phyloP scores from a whole-genome alignment of 2,329 filamentous ascomycete species.

The Phaeomoniella chlamydospora region DNA sequence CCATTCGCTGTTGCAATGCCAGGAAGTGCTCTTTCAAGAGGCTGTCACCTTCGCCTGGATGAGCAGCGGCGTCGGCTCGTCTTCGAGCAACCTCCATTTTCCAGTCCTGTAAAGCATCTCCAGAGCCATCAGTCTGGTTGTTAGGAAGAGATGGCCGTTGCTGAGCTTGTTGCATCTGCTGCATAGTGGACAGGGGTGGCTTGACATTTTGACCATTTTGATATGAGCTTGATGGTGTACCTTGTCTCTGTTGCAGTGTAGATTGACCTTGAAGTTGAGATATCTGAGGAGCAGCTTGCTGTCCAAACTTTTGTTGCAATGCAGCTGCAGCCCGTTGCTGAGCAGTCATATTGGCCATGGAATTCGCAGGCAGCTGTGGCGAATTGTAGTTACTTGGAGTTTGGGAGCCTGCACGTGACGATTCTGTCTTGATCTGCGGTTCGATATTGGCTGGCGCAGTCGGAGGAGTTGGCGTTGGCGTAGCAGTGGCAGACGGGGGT shows the following conservation, averaged over 20 bases:
- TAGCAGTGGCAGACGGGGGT: slow-evolving; percentile 21
- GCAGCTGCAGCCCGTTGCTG: slow-evolving; percentile 12
- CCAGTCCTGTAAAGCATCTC: slow-evolving; percentile 43
- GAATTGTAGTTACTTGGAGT: slow-evolving; percentile 3
- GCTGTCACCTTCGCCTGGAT: slow-evolving; percentile 21
- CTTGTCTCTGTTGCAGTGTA: slow-evolving; percentile 20
- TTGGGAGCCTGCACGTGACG: slow-evolving; percentile 1
- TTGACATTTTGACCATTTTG: slow-evolving; percentile 22
- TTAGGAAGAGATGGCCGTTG: slow-evolving; percentile 31
- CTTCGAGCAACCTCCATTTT: slow-evolving; percentile 28
- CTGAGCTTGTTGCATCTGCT: slow-evolving; percentile 19
- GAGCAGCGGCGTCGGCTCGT: slow-evolving; percentile 20
- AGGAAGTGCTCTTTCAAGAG: slow-evolving; percentile 26
- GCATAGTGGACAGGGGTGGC: slow-evolving; percentile 20
- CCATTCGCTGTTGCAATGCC: slow-evolving; percentile 23
- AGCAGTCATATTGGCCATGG: slow-evolving; percentile 4
- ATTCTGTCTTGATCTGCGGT: slow-evolving; percentile 1
- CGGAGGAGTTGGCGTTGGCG: slow-evolving; percentile 12
- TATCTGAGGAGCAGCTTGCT: slow-evolving; percentile 12
- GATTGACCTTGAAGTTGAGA: slow-evolving; percentile 16
- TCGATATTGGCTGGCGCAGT: slow-evolving; percentile 8
- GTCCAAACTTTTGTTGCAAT: slow-evolving; percentile 11
- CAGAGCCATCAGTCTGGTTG: slow-evolving; percentile 64
- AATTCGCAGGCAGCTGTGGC: slow-evolving; percentile 5
- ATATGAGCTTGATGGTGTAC: slow-evolving; percentile 15